Base-by-base conservation (phyloP, 768 basidiomycete genomes). In the Dioszegia hungarica region DNA sequence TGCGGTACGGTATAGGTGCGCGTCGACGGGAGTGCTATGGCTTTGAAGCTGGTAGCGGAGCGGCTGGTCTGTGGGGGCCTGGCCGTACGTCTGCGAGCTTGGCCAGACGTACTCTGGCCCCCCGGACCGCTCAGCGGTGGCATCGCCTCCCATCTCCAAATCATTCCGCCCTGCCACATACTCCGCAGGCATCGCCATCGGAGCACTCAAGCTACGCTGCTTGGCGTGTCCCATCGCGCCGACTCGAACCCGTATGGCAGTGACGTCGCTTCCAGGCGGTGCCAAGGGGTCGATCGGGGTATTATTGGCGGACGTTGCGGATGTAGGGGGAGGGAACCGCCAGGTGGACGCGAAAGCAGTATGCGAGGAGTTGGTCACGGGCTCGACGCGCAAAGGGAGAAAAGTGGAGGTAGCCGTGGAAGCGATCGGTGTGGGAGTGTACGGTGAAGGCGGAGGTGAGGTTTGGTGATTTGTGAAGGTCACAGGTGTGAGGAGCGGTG, bases 171-270 rank as follows among this genome's bases (percentile, higher is more conserved):
- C 49, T 27, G 49, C 49, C 25, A 38, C 36, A 27, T 25, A 51
- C 22, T 51, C 49, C n/a, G 49, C 36, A 17, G 49, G 49, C 49
- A 51, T 51, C 11, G 37, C 34, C 1, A 51, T 51, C 19, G 49
- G 49, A 6, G 49, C 49, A 15, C 49, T 51, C 10, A 51, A 24
- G 24, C 34, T 37, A n/a, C 49, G 34, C 22, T 51, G 49, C 36
- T 51, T 51, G 2, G 34, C 36, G 17, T 51, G 49, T 5, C 49
- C 49, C 34, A 51, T 37, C 4, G 36, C 49, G 24, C 24, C 49
- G 11, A 19, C 14, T 27, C 49, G 34, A 9, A 51, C 49, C 3
- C 36, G 9, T 8, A 27, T 27, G 1, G 20, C 34, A 2, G 25
- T 10, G 17, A 25, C 5, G 3, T 27, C 36, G 17, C 24, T 25